Evolutionary conservation across 2,329 filamentous ascomycete species (phyloP).

Genomic region (Teratosphaeria nubilosa): DNA sequence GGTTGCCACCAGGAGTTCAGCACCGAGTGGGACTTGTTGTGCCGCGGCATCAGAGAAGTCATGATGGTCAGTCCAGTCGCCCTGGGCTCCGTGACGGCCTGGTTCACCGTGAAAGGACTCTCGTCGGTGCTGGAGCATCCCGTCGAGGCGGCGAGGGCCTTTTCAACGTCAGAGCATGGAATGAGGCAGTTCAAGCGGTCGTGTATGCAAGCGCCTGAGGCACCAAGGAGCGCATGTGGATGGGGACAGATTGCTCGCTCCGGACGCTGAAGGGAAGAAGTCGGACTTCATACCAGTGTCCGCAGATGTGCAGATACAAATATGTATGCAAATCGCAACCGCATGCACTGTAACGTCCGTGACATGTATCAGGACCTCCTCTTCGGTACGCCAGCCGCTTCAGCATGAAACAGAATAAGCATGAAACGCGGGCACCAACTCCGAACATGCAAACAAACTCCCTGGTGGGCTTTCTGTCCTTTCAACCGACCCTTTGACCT

Average conservation of each 20-base stretch:
- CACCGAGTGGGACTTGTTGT: background rate
- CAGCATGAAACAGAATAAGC: background rate
- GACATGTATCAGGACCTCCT: background rate
- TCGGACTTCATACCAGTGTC: background rate
- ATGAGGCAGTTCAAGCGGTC: background rate
- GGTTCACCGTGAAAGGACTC: background rate
- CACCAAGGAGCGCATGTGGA: background rate
- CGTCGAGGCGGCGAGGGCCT: no score
- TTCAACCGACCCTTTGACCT: background rate
- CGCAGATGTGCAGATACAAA: background rate
- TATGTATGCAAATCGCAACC: background rate
- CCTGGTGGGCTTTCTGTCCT: background rate
- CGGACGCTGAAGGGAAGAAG: background rate
- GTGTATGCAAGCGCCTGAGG: background rate
- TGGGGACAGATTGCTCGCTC: background rate
- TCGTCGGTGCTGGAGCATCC: background rate
- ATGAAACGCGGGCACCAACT: background rate
- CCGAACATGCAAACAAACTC: background rate
- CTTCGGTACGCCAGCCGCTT: background rate
- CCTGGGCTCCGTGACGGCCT: background rate
- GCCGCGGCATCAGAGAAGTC: background rate
- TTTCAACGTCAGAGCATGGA: background rate
- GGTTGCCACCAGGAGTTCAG: background rate
- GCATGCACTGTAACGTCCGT: background rate
- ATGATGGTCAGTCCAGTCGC: background rate